Evolutionary conservation across 371 early-diverging fungal genomes (phyloP), one percentile per base, ranked within the genome.

Genomic region (Vittaforma corneae): DNA sequence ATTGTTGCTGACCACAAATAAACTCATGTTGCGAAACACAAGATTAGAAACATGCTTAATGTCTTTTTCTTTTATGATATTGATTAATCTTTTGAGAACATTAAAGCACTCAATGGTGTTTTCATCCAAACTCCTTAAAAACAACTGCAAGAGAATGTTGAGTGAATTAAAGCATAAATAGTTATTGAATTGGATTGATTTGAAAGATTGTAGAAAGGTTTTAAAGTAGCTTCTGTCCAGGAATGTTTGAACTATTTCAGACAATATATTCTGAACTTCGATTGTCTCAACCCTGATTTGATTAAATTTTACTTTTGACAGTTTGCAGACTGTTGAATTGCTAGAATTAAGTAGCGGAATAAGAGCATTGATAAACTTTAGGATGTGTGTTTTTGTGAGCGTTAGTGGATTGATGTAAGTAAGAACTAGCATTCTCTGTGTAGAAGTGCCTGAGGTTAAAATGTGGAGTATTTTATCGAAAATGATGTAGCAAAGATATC

Each of bases 121-220:
- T 24, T 51, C 51, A 11, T 11, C 11, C 11, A 51, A 11, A 32
- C 24, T 11, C 22, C 22, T 51, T 11, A 22, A 45, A 14, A 68
- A 34, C 6, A 55, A 22, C 35, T 68, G 48, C 18, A 68, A 24
- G 11, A 68, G 18, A 28, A 68, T 33, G 20, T 53, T 48, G 20
- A 68, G 16, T 9, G 35, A 33, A 46, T 68, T 62, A 40, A 65
- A 55, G 52, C 62, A 68, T 9, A 68, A 29, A 32, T 46, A 46
- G 32, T 68, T 50, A 30, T 62, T 68, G 40, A 62, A 62, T n/a
- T 52, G 63, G 29, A 46, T 28, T 1, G n/a, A 28, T 24, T 37
- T 28, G 50, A 68, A 24, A 26, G 30, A 29, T 0, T 33, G n/a
- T 20, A 68, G 47, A 28, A 62, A 66, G 1, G 50, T 47, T 14